Base-by-base conservation (phyloP, 306 rosid species). In the Quercus robur region DNA sequence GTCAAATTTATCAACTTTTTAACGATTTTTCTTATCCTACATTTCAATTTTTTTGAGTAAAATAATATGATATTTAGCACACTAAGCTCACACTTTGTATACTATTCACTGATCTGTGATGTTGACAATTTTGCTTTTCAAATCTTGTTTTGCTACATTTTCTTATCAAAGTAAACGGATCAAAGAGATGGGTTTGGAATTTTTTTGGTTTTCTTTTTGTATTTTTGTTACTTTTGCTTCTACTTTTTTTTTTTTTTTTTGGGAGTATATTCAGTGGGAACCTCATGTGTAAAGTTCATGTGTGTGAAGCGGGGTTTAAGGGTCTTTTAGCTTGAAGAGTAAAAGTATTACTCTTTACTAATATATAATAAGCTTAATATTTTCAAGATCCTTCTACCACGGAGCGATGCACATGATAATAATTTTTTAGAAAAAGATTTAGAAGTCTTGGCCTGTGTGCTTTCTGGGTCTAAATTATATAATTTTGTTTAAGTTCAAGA, bases 301-400 rank as follows among this genome's bases (percentile, higher is more conserved):
- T 89, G 91, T 79, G 68, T 70, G 57, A 51, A 26, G 87, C 93
- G 97, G 67, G 70, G 86, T 85, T 89, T 86, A 73, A 74, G 97
- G 97, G 91, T 93, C 97, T 84, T 84, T 79, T 73, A 57, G 84
- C 38, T 83, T 77, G 75, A 77, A 83, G 85, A 73, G 70, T 73
- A 77, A 59, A 81, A 49, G 73, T 59, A 56, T 20, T 70, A 79
- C 46, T 41, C 3, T 41, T 41, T 41, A 7, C 71, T 56, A 59
- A 46, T 70, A 77, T 77, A 21, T 54, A 76, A 82, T 85, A 77
- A 75, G 85, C 80, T 81, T 14, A 17, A 21, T 64, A 77, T 46
- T 28, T 84, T 81, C 78, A 75, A 75, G 68, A 78, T 66, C 83
- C 72, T 79, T 77, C 70, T 67, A 79, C 85, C 56, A 85, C 70